Percentiles rank a stretch among this genome's conserved stretches.
phyloP scores from a whole-genome alignment of 1,139 yeast genomes.

The Yamadazyma taylorii region DNA sequence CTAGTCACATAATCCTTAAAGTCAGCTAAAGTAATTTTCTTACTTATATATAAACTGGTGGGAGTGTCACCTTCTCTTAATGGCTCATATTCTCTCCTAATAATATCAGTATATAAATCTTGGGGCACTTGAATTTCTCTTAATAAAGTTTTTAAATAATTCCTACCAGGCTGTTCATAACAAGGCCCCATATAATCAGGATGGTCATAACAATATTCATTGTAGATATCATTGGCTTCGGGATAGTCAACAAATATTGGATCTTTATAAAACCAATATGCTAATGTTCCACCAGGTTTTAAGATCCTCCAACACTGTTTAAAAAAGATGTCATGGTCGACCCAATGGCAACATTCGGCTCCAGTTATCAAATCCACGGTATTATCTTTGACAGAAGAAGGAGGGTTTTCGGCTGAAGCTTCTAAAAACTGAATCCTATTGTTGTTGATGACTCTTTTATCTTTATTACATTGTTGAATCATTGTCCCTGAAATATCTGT shows the following conservation, averaged over 20 bases:
- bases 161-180: constrained; percentile 77
- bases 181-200: constrained; percentile 57
- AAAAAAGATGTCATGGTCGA: constrained; percentile 56
- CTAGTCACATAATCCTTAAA: constrained; percentile 55
- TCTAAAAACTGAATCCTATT: constrained; percentile 7
- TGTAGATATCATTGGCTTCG: constrained; percentile 39
- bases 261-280: constrained; percentile 80
- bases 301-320: constrained; percentile 49
- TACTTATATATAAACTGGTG: constrained; percentile 41
- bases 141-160: constrained; percentile 46
- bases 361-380: constrained; percentile 64
- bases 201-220: constrained; percentile 27
- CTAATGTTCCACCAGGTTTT: constrained; percentile 61
- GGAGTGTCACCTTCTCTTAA: constrained; percentile 20
- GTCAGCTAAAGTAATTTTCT: constrained; percentile 41
- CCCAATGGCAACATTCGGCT: constrained; percentile 84
- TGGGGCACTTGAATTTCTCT: constrained; percentile 42
- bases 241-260: constrained; percentile 50
- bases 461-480: constrained; percentile 50
- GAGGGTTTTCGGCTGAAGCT: constrained; percentile 11
- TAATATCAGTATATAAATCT: constrained; percentile 39
- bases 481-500: constrained; percentile 67
- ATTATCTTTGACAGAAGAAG: constrained; percentile 19
- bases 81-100: constrained; percentile 39
- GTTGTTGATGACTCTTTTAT: constrained; percentile 2